Evolutionary conservation across 352 stramenopile species (phyloP), one percentile per base, ranked within the genome.

Genomic region (Elongisporangium senticosum): DNA sequence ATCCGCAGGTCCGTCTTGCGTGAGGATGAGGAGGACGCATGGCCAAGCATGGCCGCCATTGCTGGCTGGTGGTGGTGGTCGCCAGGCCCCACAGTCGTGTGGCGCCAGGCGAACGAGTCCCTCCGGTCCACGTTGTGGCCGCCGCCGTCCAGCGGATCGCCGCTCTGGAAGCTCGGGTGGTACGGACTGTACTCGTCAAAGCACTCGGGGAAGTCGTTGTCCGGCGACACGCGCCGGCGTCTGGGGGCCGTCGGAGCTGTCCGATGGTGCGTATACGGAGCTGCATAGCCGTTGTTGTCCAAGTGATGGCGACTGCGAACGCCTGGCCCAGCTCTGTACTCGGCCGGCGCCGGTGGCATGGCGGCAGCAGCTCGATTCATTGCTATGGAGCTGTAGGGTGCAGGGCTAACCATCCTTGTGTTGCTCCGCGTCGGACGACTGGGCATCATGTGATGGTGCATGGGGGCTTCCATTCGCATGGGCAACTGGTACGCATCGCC

Each of bases 151-250:
- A 86, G 51, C 1, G 68, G 20, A 40, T 87, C 71, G 1, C 63
- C 47, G 11, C 61, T 69, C 54, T 82, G 79, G 39, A 86, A 89
- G 14, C 63, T 67, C 7, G 81, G 81, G 53, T 90, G 83, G 58
- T 93, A 93, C 24, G 72, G 75, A 64, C 79, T 90, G 71, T 93
- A 88, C 33, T 90, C 71, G 53, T 91, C 83, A 60, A 93, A 93
- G 53, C 81, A 91, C 53, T 89, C 73, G 33, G 75, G 67, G 33
- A 43, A 43, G 10, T 43, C 33, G 33, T 43, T 43, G 33, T 43
- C 33, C 33, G 33, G 33, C 33, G 33, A 10, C 33, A 10, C 10
- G 8, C 33, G 33, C 10, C 33, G 3, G 33, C 33, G 33, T 43
- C 33, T 43, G 10, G 33, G 3, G 11, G 11, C 33, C 8, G 33